A percentile compares a stretch with the other conserved stretches of the same genome.
These are phyloP conservation scores for Fusarium papillatum DNA, from an alignment of 2,329 filamentous ascomycete species.

Conservation along the genomic window DNA sequence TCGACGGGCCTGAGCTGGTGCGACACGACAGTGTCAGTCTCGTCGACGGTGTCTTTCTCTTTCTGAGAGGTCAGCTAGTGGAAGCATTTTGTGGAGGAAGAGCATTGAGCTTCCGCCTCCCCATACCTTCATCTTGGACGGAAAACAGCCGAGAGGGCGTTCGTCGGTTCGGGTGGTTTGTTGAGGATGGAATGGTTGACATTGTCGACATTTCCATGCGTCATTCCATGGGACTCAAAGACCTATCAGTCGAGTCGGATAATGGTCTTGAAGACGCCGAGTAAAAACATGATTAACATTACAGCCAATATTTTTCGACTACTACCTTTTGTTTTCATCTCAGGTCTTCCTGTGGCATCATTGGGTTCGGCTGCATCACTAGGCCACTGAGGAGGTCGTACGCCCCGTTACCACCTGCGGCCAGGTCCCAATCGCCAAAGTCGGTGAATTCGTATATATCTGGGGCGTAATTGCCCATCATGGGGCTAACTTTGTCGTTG, in stretches of 20 bases:
- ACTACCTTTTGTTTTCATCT: slow-evolving; percentile 15
- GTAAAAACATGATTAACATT: slow-evolving; percentile 30
- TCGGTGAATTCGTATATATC: slow-evolving; percentile 50
- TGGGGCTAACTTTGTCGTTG: slow-evolving; percentile 46
- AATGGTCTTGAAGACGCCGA: slow-evolving; percentile 35
- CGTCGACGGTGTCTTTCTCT: slow-evolving; percentile 40
- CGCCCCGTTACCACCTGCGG: slow-evolving; percentile 41
- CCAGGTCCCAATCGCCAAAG: slow-evolving; percentile 51
- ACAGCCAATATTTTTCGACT: neutral
- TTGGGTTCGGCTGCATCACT: slow-evolving; percentile 38
- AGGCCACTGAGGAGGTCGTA: slow-evolving; percentile 48
- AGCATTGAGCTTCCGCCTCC: slow-evolving; percentile 46
- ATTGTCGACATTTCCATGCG: slow-evolving; percentile 43
- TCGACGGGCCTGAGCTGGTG: slow-evolving; percentile 52
- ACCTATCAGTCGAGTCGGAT: slow-evolving; percentile 31
- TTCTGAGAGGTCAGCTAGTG: slow-evolving; percentile 43
- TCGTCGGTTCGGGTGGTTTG: slow-evolving; percentile 47
- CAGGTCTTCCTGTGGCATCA: slow-evolving; percentile 43
- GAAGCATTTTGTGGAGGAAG: slow-evolving; percentile 48
- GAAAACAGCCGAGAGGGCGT: slow-evolving; percentile 22
- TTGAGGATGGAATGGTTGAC: slow-evolving; percentile 47
- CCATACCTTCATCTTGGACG: slow-evolving; percentile 26
- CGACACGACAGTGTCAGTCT: slow-evolving; percentile 47
- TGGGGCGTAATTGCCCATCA: slow-evolving; percentile 42
- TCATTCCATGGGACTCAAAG: slow-evolving; percentile 30